phyloP scores from a whole-genome alignment of 2,329 filamentous ascomycete species.

The Aaosphaeria arxii region DNA sequence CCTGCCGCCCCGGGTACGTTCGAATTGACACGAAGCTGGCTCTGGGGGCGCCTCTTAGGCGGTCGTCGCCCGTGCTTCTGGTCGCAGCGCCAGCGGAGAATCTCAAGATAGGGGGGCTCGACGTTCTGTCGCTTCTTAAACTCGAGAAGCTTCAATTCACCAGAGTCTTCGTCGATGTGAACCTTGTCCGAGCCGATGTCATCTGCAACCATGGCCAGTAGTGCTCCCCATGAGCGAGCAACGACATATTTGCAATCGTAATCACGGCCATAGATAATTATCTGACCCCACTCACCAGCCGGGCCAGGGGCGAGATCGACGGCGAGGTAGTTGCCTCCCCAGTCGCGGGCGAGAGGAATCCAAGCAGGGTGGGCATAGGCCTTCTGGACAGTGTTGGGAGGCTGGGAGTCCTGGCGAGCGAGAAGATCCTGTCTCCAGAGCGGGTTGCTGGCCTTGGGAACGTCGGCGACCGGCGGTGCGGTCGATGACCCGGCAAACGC shows the following conservation, averaged over 20 bases:
- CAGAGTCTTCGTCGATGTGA: constrained; percentile 86
- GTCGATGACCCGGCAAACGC: constrained; percentile 69
- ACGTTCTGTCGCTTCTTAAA: constrained; percentile 80
- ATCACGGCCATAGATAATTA: constrained; percentile 94
- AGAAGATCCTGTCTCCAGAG: constrained; percentile 85
- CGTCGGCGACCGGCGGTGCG: constrained; percentile 59
- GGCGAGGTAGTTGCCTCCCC: constrained; percentile 97
- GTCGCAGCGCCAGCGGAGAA: constrained; percentile 90
- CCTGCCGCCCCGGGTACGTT: constrained; percentile 43
- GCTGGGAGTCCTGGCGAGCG: constrained; percentile 82
- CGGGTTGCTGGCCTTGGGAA: constrained; percentile 54
- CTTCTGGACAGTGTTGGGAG: constrained; percentile 81
- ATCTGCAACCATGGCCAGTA: constrained; percentile 83
- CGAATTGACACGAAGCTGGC: constrained; percentile 53
- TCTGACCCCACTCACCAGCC: constrained; percentile 87
- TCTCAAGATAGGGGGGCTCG: constrained; percentile 91
- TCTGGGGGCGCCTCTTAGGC: constrained; percentile 47
- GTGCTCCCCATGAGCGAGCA: constrained; percentile 84
- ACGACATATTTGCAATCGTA: constrained; percentile 99
- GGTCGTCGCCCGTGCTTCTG: constrained; percentile 78
- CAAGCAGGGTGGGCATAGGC: constrained; percentile 90
- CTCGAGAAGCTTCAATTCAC: constrained; percentile 87
- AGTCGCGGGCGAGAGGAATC: constrained; percentile 95
- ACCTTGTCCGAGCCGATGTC: constrained; percentile 90
- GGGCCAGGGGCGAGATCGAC: constrained; percentile 90